phyloP scores from a whole-genome alignment of 257 asterid species.

The Solanum sparsipilum region DNA sequence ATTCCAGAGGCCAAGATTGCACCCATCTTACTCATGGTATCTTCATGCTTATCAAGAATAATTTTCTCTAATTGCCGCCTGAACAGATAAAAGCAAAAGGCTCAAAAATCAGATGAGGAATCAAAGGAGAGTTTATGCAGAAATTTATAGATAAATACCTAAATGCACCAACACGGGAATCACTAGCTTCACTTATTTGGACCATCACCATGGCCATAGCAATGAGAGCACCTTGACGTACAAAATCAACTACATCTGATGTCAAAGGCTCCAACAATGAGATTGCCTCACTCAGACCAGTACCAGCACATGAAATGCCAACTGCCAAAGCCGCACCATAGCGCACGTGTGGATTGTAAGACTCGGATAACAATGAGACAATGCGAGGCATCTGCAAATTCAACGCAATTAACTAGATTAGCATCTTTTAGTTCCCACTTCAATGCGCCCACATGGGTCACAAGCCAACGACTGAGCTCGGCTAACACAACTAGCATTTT shows the following conservation, averaged over 20 bases:
- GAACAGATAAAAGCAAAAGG: background rate
- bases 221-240: slow-evolving; percentile 97
- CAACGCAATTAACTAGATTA: background rate
- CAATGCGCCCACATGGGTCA: background rate
- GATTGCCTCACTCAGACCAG: slow-evolving; percentile 92
- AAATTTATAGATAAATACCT: slow-evolving; percentile 32
- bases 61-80: slow-evolving; percentile 96
- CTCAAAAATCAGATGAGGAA: background rate
- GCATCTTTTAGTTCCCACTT: background rate
- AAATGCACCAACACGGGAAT: slow-evolving; percentile 92
- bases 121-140: background rate
- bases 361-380: slow-evolving; percentile 89
- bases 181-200: slow-evolving; percentile 87
- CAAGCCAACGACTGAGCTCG: background rate
- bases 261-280: slow-evolving; percentile 93
- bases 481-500: background rate
- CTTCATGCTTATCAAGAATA: slow-evolving; percentile 88
- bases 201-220: slow-evolving; percentile 99
- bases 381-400: slow-evolving; percentile 74
- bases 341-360: slow-evolving; percentile 97
- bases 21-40: slow-evolving; percentile 98
- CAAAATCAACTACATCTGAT: slow-evolving; percentile 92
- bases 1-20: slow-evolving; percentile 96
- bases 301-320: slow-evolving; percentile 97
- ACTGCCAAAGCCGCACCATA: slow-evolving; percentile 98